Conservation (phyloP, 2,329 filamentous ascomycete genomes). For the Talaromyces pinophilus region DNA sequence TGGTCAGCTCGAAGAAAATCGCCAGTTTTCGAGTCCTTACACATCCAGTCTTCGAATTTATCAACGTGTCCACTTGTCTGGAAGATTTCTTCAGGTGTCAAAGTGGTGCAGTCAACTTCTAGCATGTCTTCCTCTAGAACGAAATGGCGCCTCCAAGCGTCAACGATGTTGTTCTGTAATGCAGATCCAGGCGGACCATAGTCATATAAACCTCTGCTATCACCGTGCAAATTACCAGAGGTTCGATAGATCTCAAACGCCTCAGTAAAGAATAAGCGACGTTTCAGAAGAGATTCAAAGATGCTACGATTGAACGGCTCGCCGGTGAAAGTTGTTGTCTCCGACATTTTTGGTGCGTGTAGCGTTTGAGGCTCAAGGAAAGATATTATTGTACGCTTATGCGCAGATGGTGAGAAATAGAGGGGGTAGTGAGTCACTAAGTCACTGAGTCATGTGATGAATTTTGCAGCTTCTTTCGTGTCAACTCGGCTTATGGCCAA, state of each 20-base stretch:
- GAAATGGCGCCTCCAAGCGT: conserved; percentile 90
- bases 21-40: conserved; percentile 94
- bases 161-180: conserved; percentile 83
- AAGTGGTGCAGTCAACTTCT: conserved; percentile 87
- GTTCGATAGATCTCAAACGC: conserved; percentile 83
- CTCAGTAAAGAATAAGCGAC: conserved; percentile 91
- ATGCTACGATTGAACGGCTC: conserved; percentile 79
- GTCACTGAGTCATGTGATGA: not conserved
- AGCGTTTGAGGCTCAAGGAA: not conserved
- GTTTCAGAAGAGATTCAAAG: conserved; percentile 82
- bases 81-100: conserved; percentile 89
- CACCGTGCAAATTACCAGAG: conserved; percentile 50
- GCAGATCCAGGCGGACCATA: conserved; percentile 87
- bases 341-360: conserved; percentile 9
- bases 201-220: conserved; percentile 85
- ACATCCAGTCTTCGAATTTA: conserved; percentile 99
- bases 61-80: conserved; percentile 97
- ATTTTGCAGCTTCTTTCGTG: too few relatives aligned
- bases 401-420: not conserved
- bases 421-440: not conserved
- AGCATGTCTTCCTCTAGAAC: conserved; percentile 86
- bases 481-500: too few relatives aligned
- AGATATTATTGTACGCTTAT: not conserved
- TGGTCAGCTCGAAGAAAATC: conserved; percentile 96
- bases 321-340: conserved; percentile 59